These are phyloP conservation scores for Citrullus colocynthis DNA, from an alignment of 306 rosid genomes.

Conservation along the genomic window DNA sequence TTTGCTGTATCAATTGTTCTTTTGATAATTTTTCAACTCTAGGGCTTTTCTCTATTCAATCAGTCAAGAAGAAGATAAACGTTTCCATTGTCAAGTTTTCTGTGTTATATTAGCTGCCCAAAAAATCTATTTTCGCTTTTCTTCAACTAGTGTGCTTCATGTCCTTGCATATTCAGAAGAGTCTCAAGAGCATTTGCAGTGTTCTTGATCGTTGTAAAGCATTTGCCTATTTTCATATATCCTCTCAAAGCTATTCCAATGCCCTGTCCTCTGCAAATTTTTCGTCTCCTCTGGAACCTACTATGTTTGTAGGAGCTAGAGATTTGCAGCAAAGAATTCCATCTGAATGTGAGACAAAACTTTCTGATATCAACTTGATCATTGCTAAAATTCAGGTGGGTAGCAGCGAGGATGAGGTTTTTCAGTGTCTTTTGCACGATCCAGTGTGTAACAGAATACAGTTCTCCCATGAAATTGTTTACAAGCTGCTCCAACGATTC, in stretches of 20 bases:
- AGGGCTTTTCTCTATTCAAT: background rate
- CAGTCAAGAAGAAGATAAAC: background rate
- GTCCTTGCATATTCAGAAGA: background rate
- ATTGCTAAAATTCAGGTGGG: slow-evolving; percentile 34
- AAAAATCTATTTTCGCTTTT: background rate
- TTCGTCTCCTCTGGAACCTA: slow-evolving; percentile 12
- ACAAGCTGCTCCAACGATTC: slow-evolving; percentile 37
- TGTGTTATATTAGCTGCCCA: background rate
- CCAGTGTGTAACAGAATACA: slow-evolving; percentile 25
- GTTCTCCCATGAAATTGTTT: slow-evolving; percentile 31
- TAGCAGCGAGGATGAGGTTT: slow-evolving; percentile 37
- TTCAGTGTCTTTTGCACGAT: slow-evolving; percentile 35
- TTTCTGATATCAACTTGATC: slow-evolving; percentile 33
- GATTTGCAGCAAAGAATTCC: slow-evolving; percentile 13
- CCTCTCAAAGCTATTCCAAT: slow-evolving; percentile 1
- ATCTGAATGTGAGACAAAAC: slow-evolving; percentile 14
- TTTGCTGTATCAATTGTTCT: background rate
- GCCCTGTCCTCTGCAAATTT: slow-evolving; percentile 9
- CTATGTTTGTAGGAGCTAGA: slow-evolving; percentile 9
- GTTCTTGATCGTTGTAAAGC: slow-evolving; percentile 9
- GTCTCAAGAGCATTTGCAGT: background rate
- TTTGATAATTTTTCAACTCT: background rate
- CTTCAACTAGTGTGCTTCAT: slow-evolving; percentile 1
- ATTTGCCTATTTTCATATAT: slow-evolving; percentile 10
- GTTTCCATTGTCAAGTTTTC: background rate